These are phyloP conservation scores for Tulasnella sp. DNA, from an alignment of 768 basidiomycete species.

Conservation along the genomic window DNA sequence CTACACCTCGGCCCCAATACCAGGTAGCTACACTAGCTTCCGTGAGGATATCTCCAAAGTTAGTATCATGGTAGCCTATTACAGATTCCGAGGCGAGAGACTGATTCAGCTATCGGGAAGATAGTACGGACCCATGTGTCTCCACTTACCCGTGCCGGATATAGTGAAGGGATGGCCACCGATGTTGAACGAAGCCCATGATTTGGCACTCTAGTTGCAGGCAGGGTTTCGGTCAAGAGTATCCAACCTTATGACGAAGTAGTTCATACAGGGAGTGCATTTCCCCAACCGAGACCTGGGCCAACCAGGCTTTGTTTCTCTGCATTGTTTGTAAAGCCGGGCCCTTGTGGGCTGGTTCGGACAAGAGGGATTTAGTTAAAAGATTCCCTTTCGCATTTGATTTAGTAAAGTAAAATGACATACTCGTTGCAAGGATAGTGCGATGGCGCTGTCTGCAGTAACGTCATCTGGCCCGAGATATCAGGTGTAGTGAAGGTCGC, in stretches of 20 bases:
- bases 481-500: neutral
- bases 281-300: neutral
- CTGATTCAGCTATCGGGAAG: neutral
- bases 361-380: too few species aligned
- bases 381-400: neutral
- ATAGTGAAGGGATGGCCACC: too few species aligned
- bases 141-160: too few species aligned
- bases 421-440: constrained; percentile 2
- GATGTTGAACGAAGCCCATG: too few species aligned
- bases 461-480: neutral
- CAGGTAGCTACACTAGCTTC: neutral
- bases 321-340: neutral
- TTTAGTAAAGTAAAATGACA: neutral
- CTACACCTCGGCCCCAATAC: neutral
- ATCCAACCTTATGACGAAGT: neutral
- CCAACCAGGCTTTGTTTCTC: neutral
- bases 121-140: too few species aligned
- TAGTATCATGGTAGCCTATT: neutral
- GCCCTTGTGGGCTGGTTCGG: too few species aligned
- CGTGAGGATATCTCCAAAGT: neutral
- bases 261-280: neutral
- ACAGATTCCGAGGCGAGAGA: neutral
- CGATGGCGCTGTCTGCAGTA: neutral
- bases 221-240: neutral
- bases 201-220: neutral